Evolutionary conservation across 345 rosid species (phyloP), one percentile per base, ranked within the genome.

Genomic region (Citrus mangshanensis): DNA sequence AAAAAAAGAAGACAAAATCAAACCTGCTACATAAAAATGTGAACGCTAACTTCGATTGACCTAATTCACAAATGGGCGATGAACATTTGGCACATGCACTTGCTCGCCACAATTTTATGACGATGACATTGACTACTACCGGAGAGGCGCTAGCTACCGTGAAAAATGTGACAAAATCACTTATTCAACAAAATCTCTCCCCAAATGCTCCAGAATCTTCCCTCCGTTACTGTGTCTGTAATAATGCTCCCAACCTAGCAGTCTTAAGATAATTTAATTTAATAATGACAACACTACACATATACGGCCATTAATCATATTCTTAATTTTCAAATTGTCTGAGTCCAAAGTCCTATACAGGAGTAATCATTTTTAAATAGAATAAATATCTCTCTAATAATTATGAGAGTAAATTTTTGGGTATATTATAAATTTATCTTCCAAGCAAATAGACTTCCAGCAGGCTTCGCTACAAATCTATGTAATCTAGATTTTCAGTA

Each of bases 181-280:
- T 66, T 21, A 3, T 9, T 66, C 70, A 35, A 34, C 22, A 35
- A 37, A 34, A 42, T 46, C 22, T 9, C 49, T 9, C 25, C 2
- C 0, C 16, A 8, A 7, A 66, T 30, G 5, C 35, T 63, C 22
- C 16, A 14, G 68, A 63, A 63, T 28, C 4, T 27, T 32, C 18
- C 4, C 37, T 63, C n/a, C 68, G 0, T 25, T 1, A 25, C 30
- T 10, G 18, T 27, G 19, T 61, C 3, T 7, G 25, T 24, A 18
- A 25, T 12, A 75, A 55, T 18, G 12, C 40, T 4, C 49, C 71
- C 84, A 72, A 81, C 65, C 62, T 16, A 66, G 69, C 68, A 66
- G 59, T 46, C 73, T 24, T 13, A 7, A 37, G 38, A 4, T 51
- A 35, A 22, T n/a, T 7, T 38, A 38, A 10, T 66, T 63, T 5